Conservation (phyloP, 495 filamentous ascomycete species). For the Clavariopsis aquatica region DNA sequence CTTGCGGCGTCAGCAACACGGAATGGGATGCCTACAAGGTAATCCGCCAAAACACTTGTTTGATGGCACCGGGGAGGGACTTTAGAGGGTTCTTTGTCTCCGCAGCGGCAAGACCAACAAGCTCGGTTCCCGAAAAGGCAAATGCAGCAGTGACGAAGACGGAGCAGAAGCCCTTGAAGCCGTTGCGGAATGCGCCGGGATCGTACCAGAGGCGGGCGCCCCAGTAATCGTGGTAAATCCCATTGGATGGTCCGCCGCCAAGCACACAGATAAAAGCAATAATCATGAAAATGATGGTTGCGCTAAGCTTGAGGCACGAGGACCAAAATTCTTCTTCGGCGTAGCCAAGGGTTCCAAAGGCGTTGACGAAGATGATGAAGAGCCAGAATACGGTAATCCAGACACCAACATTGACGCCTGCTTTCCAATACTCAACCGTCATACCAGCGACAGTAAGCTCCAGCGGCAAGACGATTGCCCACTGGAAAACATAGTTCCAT, state of each 20-base stretch:
- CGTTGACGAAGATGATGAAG: constrained; percentile 49
- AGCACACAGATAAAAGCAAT: constrained; percentile 38
- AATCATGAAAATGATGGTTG: constrained; percentile 52
- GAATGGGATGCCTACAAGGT: constrained; percentile 40
- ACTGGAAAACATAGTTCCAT: constrained; percentile 55
- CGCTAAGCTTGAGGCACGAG: constrained; percentile 53
- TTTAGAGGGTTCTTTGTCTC: constrained; percentile 51
- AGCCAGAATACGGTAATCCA: constrained; percentile 54
- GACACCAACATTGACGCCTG: constrained; percentile 47
- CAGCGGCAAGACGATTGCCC: constrained; percentile 51
- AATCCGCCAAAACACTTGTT: constrained; percentile 55
- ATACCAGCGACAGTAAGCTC: constrained; percentile 57
- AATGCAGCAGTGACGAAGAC: constrained; percentile 70
- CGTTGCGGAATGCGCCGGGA: constrained; percentile 64
- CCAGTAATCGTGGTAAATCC: constrained; percentile 44
- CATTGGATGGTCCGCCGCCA: constrained; percentile 43
- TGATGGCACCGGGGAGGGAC: constrained; percentile 49
- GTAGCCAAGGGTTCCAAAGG: constrained; percentile 54
- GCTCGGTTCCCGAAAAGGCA: constrained; percentile 64
- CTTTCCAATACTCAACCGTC: constrained; percentile 61
- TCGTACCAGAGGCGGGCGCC: constrained; percentile 55
- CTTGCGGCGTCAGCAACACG: neutral
- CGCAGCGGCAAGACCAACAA: constrained; percentile 52
- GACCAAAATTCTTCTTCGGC: constrained; percentile 58
- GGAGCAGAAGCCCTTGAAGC: constrained; percentile 67